phyloP scores from a whole-genome alignment of 352 stramenopile genomes.

The Pythium aphanidermatum region DNA sequence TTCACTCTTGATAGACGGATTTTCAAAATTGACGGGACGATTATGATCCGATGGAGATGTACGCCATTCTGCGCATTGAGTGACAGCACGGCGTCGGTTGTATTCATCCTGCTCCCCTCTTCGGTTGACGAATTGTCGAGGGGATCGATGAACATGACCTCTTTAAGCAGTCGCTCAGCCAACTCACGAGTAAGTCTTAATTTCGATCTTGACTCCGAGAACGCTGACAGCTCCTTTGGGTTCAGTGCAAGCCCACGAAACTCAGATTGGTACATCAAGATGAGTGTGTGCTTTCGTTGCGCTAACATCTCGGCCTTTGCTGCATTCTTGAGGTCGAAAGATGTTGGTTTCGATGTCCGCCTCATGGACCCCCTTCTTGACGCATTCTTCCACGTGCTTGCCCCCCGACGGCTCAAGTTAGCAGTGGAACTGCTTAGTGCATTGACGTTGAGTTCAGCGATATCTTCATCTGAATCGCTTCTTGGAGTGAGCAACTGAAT shows the following conservation, averaged over 20 bases:
- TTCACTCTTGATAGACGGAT: constrained; percentile 22
- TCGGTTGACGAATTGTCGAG: background rate
- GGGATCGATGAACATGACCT: constrained; percentile 40
- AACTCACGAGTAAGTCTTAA: constrained; percentile 24
- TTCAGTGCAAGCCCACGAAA: constrained; percentile 38
- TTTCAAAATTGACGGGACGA: constrained; percentile 45
- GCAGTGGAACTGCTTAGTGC: background rate
- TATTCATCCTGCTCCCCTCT: background rate
- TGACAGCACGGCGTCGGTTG: background rate
- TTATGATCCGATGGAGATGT: constrained; percentile 25
- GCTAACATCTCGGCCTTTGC: background rate
- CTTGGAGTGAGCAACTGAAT: constrained; percentile 14
- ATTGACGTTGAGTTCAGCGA: background rate
- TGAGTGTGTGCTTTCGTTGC: constrained; percentile 6
- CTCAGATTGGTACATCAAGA: constrained; percentile 36
- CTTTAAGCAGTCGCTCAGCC: constrained; percentile 38
- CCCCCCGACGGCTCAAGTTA: too few species aligned
- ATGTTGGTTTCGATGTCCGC: background rate
- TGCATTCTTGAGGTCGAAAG: background rate
- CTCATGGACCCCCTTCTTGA: too few species aligned
- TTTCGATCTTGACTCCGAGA: constrained; percentile 23
- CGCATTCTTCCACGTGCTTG: too few species aligned
- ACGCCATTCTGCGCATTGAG: too few species aligned
- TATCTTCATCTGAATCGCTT: background rate
- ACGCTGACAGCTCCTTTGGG: constrained; percentile 24